Base-by-base conservation (phyloP, 2,329 filamentous ascomycete species). In the Neonectria ditissima region DNA sequence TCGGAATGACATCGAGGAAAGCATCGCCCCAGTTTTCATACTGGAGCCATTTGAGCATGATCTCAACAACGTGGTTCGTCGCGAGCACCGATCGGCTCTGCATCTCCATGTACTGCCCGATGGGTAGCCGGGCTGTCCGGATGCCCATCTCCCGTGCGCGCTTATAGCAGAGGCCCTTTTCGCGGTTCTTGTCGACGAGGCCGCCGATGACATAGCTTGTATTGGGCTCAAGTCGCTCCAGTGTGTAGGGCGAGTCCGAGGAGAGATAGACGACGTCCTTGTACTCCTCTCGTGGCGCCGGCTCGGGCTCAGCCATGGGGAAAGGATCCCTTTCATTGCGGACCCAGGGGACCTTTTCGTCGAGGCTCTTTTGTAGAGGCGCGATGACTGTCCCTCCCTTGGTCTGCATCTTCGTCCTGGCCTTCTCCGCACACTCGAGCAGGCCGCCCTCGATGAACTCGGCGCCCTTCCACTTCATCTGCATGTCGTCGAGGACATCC, bases 11-110 rank as follows among this genome's bases (percentile, higher is more conserved):
- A 54, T 88, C 85, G 79, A 94, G 81, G 76, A 99, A 99, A 0
- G 96, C 94, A 74, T 92, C 84, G 1, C 91, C 94, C 96, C 96
- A 99, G 77, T 98, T 92, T 2, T 92, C 92, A 52, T 88, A 88
- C 78, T 97, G 93, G 58, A 99, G 79, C 94, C 94, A 99, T 69
- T 89, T 90, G 48, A 97, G 81, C 93, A 99, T 97, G 66, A 99
- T 98, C 80, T 98, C 95, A 50, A 96, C 88, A 1, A 99, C 96
- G 75, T 99, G 96, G 75, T 98, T 99, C 8, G 95, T 97, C 4
- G 95, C 91, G 61, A 99, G 82, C 5, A 99, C 92, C 71, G 91
- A 89, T 32, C 96, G 88, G 72, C 91, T 94, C 59, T 90, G 87
- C 92, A 99, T 97, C 67, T 93, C 87, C 84, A 99, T 91, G 78